A percentile compares a stretch with the other conserved stretches of the same genome.
Conservation (phyloP, 768 basidiomycete genomes). For the Galerina sulciceps region DNA sequence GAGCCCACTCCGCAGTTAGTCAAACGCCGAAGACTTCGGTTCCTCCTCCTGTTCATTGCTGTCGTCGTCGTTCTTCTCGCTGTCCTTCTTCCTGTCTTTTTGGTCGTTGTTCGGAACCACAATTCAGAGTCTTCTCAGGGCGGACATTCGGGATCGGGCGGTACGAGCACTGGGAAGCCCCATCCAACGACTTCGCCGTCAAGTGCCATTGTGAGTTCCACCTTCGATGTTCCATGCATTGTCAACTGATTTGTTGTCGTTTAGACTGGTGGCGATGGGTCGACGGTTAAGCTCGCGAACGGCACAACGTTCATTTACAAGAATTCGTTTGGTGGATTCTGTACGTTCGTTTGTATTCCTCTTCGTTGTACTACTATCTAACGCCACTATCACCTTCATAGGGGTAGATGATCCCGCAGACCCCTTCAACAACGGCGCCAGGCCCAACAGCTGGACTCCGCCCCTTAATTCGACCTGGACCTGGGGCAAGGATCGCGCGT, state of each 20-base stretch:
- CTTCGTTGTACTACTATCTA: neutral
- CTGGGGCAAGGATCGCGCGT: conserved; percentile 61
- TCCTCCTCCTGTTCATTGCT: conserved; percentile 1
- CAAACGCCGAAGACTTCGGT: conserved; percentile 13
- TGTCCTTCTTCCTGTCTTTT: conserved; percentile 35
- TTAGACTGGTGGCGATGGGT: conserved; percentile 64
- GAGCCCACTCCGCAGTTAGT: conserved; percentile 1
- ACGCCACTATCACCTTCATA: conserved; percentile 21
- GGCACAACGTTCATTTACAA: conserved; percentile 72
- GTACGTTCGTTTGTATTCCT: conserved; percentile 29
- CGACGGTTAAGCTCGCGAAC: conserved; percentile 57
- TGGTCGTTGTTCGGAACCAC: conserved; percentile 28
- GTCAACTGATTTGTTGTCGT: too few relatives aligned
- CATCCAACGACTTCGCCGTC: conserved; percentile 14
- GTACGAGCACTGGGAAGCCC: too few relatives aligned
- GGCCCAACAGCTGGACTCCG: conserved; percentile 70
- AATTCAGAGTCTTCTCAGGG: conserved; percentile 1
- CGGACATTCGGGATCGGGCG: conserved; percentile 1
- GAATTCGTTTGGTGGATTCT: conserved; percentile 73
- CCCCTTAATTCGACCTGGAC: conserved; percentile 68
- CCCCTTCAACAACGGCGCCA: conserved; percentile 72
- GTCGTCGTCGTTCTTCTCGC: too few relatives aligned
- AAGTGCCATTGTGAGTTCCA: conserved; percentile 19
- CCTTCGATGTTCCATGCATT: neutral
- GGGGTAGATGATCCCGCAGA: conserved; percentile 64